Conservation (phyloP, 495 filamentous ascomycete species). For the Aspergillus mulundensis region DNA sequence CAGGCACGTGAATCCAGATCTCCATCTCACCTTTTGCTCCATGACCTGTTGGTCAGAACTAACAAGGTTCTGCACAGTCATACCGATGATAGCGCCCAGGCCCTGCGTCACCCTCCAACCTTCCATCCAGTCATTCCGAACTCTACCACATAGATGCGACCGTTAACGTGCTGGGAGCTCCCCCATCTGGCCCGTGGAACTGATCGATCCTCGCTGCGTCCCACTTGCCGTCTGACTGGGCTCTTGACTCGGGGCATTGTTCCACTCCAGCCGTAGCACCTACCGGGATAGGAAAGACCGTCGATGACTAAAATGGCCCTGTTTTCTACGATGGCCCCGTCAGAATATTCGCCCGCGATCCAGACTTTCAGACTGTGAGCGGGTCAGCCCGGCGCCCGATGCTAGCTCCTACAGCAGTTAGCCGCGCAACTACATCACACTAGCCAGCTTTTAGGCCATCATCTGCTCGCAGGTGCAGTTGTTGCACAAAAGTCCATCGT, state of each 20-base stretch:
- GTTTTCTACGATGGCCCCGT: not conserved
- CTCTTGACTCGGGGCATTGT: not conserved
- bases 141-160: not conserved
- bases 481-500: not conserved
- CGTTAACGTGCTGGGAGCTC: not conserved
- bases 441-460: not conserved
- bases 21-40: not conserved
- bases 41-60: not conserved
- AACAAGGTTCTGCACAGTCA: not conserved
- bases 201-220: constrained; percentile 9
- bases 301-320: not conserved
- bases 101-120: constrained; percentile 4
- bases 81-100: not conserved
- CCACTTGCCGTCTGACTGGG: constrained; percentile 21
- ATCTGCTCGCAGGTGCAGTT: not conserved
- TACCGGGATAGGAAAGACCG: not conserved
- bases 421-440: not conserved
- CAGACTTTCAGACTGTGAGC: not conserved
- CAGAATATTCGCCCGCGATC: not conserved
- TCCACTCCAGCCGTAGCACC: not conserved
- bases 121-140: not conserved
- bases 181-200: not conserved
- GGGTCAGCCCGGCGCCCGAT: constrained; percentile 2
- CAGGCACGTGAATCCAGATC: constrained; percentile 28
- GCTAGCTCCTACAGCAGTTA: not conserved